Evolutionary conservation across 306 rosid genomes (phyloP), one percentile per base, ranked within the genome.

Genomic region (Inga laurina): DNA sequence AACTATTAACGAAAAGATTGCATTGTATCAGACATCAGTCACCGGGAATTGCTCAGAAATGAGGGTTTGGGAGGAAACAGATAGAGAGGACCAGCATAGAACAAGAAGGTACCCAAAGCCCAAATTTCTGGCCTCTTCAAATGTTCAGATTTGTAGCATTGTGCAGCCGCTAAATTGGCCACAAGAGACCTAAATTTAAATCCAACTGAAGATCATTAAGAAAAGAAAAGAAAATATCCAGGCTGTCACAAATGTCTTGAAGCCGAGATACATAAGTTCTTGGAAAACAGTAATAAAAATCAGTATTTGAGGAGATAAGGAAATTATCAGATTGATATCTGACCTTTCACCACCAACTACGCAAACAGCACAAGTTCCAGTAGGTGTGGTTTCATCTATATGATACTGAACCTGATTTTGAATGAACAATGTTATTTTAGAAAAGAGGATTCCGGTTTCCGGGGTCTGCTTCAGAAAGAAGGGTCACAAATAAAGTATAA

Each of bases 361-460:
- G 87, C 98, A 93, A 74, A 93, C 98, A 88, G 93, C 98, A 90
- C 98, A 95, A 68, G 98, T 95, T 84, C 98, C 97, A 0, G 98
- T 95, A 61, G 98, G 97, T 80, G 92, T 82, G 59, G 82, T 86
- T 59, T 92, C 98, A 59, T 92, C 95, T 87, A 91, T 92, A 52
- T 90, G 91, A 80, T 96, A 96, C 44, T 96, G 94, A 46, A 91
- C 99, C 99, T 96, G 84, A 77, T 78, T 35, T 82, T 76, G 72
- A 85, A 82, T 46, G 62, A 85, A 76, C 0, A 66, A 72, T 74
- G 51, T 48, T 57, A 72, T 51, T 72, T 76, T 14, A 34, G 73
- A 67, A 82, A 64, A 37, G 10, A 66, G 34, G 74, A 64, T 22
- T 69, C 71, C 6, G 41, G 77, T 62, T 44, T 69, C 75, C 4